Base-by-base conservation (phyloP, 768 basidiomycete species). In the Rhizopogon vinicolor region DNA sequence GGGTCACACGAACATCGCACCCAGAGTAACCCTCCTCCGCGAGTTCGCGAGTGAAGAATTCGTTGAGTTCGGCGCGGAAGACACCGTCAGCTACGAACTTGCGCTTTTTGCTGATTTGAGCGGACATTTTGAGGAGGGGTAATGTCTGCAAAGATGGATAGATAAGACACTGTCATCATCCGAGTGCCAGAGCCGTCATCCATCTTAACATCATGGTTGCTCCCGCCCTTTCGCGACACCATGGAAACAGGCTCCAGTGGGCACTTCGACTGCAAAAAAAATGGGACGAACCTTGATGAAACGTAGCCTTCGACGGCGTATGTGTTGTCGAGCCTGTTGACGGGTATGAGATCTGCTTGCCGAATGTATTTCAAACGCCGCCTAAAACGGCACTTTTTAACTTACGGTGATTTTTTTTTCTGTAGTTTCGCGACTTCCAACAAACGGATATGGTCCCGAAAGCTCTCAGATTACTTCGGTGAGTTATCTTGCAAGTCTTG, bases 21-120 rank as follows among this genome's bases (percentile, higher is more conserved):
- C 97, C 97, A 77, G 97, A 98, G 84, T 98, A 99, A 65, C 96
- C 96, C 76, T 99, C 97, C 77, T 95, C 95, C 53, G 97, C 91
- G 66, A 98, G 91, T 76, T 98, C 96, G 64, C 94, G 87, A 57
- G 86, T 92, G 75, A 98, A 97, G 84, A 99, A 98, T 76, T 99
- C 97, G 71, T 93, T 93, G 73, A 99, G 85, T 78, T 99, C 97
- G 63, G 97, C 97, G 72, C 93, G 93, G 84, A 95, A 96, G 55
- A 98, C 95, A 86, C 95, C 95, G 72, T 97, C 95, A 54, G 94
- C 93, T 68, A 96, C 91, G 68, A 96, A 95, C 85, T 94, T 98
- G 81, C 93, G 87, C 82, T 95, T 96, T 80, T 98, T 97, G 82
- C 91, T 93, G 81, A 97, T 93, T 69, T 88, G 87, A 63, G 82